Percentiles rank a stretch among this genome's conserved stretches.
These are phyloP conservation scores for Lasiodiplodia sp. DNA, from an alignment of 2,329 filamentous ascomycete species.

Conservation along the genomic window DNA sequence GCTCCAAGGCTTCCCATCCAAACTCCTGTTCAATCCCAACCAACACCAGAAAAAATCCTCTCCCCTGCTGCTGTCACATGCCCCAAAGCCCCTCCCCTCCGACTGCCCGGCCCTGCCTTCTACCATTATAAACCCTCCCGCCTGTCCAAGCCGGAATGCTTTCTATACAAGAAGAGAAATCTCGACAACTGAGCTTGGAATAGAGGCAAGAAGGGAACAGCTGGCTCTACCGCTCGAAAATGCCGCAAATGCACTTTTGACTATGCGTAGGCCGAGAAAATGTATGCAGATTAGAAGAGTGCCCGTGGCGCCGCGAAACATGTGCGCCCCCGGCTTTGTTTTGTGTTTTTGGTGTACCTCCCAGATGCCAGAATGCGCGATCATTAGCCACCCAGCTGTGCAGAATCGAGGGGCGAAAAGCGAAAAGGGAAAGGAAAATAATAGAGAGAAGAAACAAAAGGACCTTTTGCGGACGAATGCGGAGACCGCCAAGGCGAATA, in stretches of 20 bases:
- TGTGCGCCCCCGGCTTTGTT: not conserved
- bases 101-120: constrained; percentile 12
- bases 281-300: constrained; percentile 25
- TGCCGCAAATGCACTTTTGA: constrained; percentile 8
- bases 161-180: constrained; percentile 27
- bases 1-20: constrained; percentile 12
- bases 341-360: constrained; percentile 17
- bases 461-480: not conserved
- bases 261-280: constrained; percentile 1
- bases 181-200: constrained; percentile 15
- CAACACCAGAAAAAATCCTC: not conserved
- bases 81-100: not conserved
- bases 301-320: not conserved
- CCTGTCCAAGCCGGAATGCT: constrained; percentile 21
- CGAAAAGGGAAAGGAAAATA: not conserved
- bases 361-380: constrained; percentile 24
- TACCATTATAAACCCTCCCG: constrained; percentile 3
- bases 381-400: constrained; percentile 24
- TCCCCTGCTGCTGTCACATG: constrained; percentile 8
- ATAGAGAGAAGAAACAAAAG: not conserved
- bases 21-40: constrained; percentile 20
- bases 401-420: not conserved
- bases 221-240: constrained; percentile 17
- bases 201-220: constrained; percentile 18
- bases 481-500: constrained; percentile 19